Conservation (phyloP, 257 asterid species). For the Misopates orontium region DNA sequence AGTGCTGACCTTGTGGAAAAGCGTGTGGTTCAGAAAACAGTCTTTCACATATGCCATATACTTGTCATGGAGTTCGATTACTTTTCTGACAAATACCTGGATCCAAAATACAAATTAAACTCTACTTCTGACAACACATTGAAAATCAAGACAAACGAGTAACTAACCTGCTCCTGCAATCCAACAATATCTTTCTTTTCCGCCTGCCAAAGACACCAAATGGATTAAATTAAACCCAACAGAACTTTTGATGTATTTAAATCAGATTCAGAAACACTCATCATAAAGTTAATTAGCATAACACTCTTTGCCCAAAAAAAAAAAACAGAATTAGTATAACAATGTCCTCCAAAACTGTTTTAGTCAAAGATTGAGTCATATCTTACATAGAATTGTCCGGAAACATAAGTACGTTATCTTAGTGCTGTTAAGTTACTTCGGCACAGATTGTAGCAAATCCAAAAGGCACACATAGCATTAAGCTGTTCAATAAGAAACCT, state of each 20-base stretch:
- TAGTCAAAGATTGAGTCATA: background rate
- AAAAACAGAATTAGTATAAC: background rate
- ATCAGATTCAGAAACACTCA: background rate
- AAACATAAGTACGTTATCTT: background rate
- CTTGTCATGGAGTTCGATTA: conserved; percentile 95
- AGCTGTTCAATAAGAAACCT: background rate
- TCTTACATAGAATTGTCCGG: background rate
- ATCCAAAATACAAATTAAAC: conserved; percentile 23
- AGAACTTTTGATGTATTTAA: background rate
- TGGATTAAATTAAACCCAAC: background rate
- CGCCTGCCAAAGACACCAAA: conserved; percentile 56
- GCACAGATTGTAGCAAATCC: background rate
- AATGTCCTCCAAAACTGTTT: background rate
- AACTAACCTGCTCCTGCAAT: conserved; percentile 84
- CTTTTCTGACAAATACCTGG: conserved; percentile 93
- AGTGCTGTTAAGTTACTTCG: background rate
- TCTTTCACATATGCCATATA: conserved; percentile 85
- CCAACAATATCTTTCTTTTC: conserved; percentile 90
- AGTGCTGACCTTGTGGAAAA: conserved; percentile 90
- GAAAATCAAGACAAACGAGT: conserved; percentile 5
- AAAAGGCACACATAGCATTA: background rate
- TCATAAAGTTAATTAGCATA: background rate
- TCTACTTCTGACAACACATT: conserved; percentile 22
- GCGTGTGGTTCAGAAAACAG: conserved; percentile 89
- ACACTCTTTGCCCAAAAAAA: no score